Conservation (phyloP, 306 rosid genomes). For the Prunus mongolica region DNA sequence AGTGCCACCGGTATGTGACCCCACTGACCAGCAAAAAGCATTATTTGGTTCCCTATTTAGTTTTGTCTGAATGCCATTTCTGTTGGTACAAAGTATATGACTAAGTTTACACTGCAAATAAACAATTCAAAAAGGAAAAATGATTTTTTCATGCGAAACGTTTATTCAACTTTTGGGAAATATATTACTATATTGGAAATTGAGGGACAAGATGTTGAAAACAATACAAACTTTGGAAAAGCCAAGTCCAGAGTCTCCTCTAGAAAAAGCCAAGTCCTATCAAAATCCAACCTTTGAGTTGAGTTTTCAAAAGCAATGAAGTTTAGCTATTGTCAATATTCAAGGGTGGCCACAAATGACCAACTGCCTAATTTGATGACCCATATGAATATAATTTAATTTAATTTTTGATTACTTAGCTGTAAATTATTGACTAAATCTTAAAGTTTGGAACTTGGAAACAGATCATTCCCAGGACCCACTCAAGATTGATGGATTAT, state of each 20-base stretch:
- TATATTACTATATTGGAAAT: too few relatives aligned
- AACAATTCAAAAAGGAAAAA: too few relatives aligned
- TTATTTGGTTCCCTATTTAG: too few relatives aligned
- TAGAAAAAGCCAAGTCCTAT: neutral
- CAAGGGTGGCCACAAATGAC: neutral
- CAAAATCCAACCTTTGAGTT: neutral
- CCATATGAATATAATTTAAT: neutral
- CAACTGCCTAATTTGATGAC: neutral
- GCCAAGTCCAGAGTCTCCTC: neutral
- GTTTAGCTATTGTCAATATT: conserved; percentile 1
- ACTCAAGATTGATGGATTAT: neutral
- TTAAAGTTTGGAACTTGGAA: neutral
- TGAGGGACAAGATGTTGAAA: neutral
- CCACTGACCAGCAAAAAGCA: too few relatives aligned
- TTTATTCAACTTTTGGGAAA: too few relatives aligned
- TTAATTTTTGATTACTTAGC: neutral
- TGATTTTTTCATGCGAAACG: too few relatives aligned
- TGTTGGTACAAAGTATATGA: too few relatives aligned
- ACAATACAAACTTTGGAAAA: neutral
- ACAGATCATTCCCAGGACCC: neutral
- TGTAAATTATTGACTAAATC: neutral
- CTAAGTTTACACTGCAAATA: too few relatives aligned
- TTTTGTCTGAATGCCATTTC: too few relatives aligned
- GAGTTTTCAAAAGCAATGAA: neutral
- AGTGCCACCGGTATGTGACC: conserved; percentile 3